Evolutionary conservation across 2,329 filamentous ascomycete genomes (phyloP).

Genomic region (Phaeoacremonium minimum): DNA sequence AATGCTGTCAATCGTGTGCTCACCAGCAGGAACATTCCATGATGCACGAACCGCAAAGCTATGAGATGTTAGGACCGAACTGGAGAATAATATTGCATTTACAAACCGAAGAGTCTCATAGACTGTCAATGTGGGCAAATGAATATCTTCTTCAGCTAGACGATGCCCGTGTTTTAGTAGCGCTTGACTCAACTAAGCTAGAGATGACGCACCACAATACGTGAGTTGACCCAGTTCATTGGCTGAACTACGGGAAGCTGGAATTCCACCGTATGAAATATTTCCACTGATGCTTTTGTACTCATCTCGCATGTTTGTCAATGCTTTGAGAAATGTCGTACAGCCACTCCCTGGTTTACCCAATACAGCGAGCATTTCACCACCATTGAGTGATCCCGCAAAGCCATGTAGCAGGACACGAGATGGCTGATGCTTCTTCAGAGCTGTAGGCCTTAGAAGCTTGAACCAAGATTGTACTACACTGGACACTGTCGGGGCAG

Average conservation of each 20-base stretch:
- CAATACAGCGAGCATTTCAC: slow-evolving; percentile 3
- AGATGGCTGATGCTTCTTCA: not conserved
- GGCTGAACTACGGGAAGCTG: too few species aligned
- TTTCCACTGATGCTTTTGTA: slow-evolving; percentile 7
- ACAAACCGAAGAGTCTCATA: slow-evolving; percentile 56
- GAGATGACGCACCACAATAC: not conserved
- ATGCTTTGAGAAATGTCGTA: slow-evolving; percentile 10
- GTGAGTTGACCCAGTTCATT: not conserved
- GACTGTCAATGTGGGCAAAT: slow-evolving; percentile 56
- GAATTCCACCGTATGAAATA: slow-evolving; percentile 9
- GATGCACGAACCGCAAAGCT: slow-evolving; percentile 49
- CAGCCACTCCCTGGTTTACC: slow-evolving; percentile 1
- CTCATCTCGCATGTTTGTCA: slow-evolving; percentile 13
- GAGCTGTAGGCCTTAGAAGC: not conserved
- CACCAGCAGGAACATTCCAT: slow-evolving; percentile 49
- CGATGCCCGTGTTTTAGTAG: too few species aligned
- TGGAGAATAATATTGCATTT: too few species aligned
- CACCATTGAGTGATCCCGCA: not conserved
- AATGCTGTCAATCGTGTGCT: slow-evolving; percentile 53
- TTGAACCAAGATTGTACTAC: not conserved
- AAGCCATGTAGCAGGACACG: not conserved
- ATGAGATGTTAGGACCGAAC: slow-evolving; percentile 19
- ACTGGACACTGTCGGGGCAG: not conserved
- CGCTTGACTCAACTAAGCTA: too few species aligned
- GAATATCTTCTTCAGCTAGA: slow-evolving; percentile 31